Evolutionary conservation across 2,329 filamentous ascomycete species (phyloP).

Genomic region (Capronia coronata): DNA sequence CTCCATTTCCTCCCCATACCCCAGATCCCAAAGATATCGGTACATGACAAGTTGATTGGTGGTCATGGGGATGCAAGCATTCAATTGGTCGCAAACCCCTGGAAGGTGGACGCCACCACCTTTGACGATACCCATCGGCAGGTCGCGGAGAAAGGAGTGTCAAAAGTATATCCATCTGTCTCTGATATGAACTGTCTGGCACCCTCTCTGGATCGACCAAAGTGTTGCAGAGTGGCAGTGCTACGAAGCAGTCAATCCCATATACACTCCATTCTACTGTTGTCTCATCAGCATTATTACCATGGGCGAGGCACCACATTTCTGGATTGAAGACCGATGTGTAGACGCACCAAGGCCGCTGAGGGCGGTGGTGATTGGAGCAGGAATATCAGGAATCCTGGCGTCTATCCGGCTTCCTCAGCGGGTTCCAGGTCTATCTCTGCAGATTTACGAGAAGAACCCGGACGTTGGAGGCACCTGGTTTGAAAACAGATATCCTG

Average conservation of each 20-base stretch:
- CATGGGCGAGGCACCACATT: conserved; percentile 1
- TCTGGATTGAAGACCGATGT: background rate
- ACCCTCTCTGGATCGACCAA: background rate
- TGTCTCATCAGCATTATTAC: no score
- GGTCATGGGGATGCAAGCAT: no score
- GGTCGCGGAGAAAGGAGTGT: background rate
- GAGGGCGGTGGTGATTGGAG: background rate
- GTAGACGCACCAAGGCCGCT: background rate
- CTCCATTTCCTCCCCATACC: background rate
- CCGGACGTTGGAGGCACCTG: conserved; percentile 38
- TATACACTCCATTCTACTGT: no score
- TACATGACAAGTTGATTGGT: no score
- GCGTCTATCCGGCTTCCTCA: background rate
- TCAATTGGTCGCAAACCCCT: no score
- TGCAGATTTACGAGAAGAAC: conserved; percentile 14
- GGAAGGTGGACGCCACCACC: no score
- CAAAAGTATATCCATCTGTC: background rate
- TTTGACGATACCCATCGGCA: background rate
- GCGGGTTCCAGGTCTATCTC: background rate
- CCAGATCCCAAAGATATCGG: background rate
- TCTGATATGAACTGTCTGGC: no score
- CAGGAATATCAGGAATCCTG: background rate
- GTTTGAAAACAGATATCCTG: conserved; percentile 39
- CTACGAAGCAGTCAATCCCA: no score
- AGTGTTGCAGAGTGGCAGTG: background rate